A percentile compares a stretch with the other conserved stretches of the same genome.
Evolutionary conservation across 495 filamentous ascomycete species (phyloP).

Genomic region (Bacidia rubella): DNA sequence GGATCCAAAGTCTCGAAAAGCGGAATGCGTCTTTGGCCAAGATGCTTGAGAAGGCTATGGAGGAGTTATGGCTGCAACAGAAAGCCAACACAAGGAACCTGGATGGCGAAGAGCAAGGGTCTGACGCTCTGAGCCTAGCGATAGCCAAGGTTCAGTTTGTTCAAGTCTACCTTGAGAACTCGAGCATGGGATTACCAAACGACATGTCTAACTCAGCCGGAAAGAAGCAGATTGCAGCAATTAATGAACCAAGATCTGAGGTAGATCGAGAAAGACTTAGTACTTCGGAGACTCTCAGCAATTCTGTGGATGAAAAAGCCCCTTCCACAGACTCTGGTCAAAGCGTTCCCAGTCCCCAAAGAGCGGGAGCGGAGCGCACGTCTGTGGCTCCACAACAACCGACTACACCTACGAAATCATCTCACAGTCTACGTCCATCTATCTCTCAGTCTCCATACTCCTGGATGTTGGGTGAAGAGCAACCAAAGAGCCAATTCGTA

Average conservation of each 20-base stretch:
- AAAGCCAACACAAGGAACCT: conserved; percentile 26
- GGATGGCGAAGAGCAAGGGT: conserved; percentile 22
- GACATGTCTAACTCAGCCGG: conserved; percentile 14
- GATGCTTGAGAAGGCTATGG: conserved; percentile 57
- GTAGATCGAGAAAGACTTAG: background rate
- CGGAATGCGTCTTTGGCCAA: conserved; percentile 61
- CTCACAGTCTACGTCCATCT: conserved; percentile 35
- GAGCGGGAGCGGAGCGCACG: conserved; percentile 2
- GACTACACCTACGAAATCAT: conserved; percentile 2
- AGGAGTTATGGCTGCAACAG: conserved; percentile 45
- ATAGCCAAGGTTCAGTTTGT: conserved; percentile 66
- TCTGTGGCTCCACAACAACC: background rate
- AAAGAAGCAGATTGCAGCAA: background rate
- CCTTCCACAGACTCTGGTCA: background rate
- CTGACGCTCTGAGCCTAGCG: conserved; percentile 46
- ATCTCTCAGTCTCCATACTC: conserved; percentile 81
- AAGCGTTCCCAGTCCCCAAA: conserved; percentile 4
- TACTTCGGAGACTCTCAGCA: background rate
- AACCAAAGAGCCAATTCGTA: conserved; percentile 34
- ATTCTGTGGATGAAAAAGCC: background rate
- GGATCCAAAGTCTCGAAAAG: conserved; percentile 41
- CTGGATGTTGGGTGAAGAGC: conserved; percentile 75
- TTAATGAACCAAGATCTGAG: background rate
- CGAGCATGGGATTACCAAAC: conserved; percentile 39
- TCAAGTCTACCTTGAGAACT: conserved; percentile 60